These are phyloP conservation scores for Trichoderma hamatum DNA, from an alignment of 2,329 filamentous ascomycete genomes.

Conservation along the genomic window DNA sequence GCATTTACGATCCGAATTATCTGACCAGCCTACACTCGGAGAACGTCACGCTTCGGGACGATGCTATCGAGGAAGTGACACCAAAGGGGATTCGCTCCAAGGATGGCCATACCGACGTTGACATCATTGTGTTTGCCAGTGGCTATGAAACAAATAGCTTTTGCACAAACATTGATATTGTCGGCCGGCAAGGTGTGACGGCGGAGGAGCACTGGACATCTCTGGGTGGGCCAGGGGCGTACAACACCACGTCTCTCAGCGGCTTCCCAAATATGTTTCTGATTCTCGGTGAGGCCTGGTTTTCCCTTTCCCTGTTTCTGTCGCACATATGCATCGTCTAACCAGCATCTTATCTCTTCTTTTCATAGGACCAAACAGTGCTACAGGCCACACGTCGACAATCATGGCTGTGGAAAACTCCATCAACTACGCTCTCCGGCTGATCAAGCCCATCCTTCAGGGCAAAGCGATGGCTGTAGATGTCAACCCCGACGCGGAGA, in stretches of 20 bases:
- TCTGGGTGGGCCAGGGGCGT: conserved; percentile 64
- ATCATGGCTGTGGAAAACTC: conserved; percentile 64
- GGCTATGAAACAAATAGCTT: conserved; percentile 61
- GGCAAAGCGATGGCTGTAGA: conserved; percentile 38
- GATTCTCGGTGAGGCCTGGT: conserved; percentile 49
- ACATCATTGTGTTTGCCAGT: conserved; percentile 64
- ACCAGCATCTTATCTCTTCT: not conserved
- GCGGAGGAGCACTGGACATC: conserved; percentile 60
- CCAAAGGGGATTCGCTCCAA: conserved; percentile 42
- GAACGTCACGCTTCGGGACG: conserved; percentile 52
- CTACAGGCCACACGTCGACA: conserved; percentile 63
- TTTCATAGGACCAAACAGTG: conserved; percentile 58
- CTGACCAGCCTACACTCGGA: conserved; percentile 54
- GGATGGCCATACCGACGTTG: conserved; percentile 52
- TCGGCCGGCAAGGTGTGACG: conserved; percentile 53
- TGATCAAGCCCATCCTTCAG: conserved; percentile 54
- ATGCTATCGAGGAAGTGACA: conserved; percentile 53
- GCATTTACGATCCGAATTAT: conserved; percentile 62
- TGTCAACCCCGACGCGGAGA: conserved; percentile 42
- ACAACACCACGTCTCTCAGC: conserved; percentile 60
- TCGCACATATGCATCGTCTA: not conserved
- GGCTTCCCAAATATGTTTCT: conserved; percentile 69
- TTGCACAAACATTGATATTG: conserved; percentile 56
- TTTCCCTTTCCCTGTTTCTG: not conserved
- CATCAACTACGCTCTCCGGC: conserved; percentile 60